Conservation (phyloP, 768 basidiomycete genomes). For the Suillus luteus region DNA sequence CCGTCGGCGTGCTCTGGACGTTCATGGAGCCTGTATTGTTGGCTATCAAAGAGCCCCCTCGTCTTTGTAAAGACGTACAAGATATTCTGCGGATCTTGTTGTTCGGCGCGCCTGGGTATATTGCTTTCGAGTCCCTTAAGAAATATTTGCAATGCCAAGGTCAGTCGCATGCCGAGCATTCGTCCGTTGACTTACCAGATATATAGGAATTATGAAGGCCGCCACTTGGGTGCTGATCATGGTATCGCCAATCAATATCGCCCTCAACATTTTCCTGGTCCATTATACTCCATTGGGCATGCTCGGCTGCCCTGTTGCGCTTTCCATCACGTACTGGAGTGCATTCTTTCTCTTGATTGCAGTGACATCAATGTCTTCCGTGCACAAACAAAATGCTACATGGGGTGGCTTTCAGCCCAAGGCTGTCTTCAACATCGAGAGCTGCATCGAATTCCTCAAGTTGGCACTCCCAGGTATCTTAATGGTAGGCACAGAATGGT, state of each 20-base stretch:
- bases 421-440: slow-evolving; percentile 45
- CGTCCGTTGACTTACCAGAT: slow-evolving; percentile 4
- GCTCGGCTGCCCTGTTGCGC: slow-evolving; percentile 65
- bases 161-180: slow-evolving; percentile 26
- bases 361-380: slow-evolving; percentile 50
- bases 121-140: slow-evolving; percentile 76
- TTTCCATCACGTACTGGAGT: slow-evolving; percentile 71
- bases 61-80: slow-evolving; percentile 63
- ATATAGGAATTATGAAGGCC: slow-evolving; percentile 71
- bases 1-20: slow-evolving; percentile 63
- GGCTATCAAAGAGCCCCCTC: slow-evolving; percentile 58
- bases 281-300: slow-evolving; percentile 65
- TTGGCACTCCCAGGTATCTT: slow-evolving; percentile 77
- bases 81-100: slow-evolving; percentile 64
- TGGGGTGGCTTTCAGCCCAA: slow-evolving; percentile 61
- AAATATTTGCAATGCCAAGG: slow-evolving; percentile 83
- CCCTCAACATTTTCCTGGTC: slow-evolving; percentile 59
- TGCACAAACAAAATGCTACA: slow-evolving; percentile 56
- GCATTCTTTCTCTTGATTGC: slow-evolving; percentile 58
- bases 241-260: slow-evolving; percentile 66
- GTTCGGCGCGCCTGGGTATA: slow-evolving; percentile 69
- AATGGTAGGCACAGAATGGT: slow-evolving; percentile 85
- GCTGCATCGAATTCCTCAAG: slow-evolving; percentile 59
- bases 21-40: slow-evolving; percentile 65
- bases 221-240: slow-evolving; percentile 65